Conservation (phyloP, 768 basidiomycete genomes). For the Clavaria fumosa region DNA sequence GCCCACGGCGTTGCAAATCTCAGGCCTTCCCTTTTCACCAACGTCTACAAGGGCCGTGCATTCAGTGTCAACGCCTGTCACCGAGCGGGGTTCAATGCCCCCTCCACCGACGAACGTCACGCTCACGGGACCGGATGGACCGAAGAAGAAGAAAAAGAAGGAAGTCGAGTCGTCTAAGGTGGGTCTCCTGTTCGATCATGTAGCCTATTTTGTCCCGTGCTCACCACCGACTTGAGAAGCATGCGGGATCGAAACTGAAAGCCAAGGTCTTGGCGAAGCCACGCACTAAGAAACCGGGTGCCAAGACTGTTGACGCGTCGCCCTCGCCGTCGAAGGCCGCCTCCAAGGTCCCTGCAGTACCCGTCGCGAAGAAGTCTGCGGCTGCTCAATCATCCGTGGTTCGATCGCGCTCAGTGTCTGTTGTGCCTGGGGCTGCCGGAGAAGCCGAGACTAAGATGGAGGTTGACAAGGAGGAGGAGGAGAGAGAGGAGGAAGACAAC, state of each 20-base stretch:
- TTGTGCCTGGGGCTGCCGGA: slow-evolving; percentile 36
- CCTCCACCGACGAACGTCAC: slow-evolving; percentile 25
- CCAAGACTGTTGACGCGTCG: slow-evolving; percentile 11
- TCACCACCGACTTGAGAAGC: slow-evolving; percentile 13
- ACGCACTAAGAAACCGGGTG: slow-evolving; percentile 20
- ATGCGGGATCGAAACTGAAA: slow-evolving; percentile 13
- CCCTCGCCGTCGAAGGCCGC: slow-evolving; percentile 11
- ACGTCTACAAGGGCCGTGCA: slow-evolving; percentile 7
- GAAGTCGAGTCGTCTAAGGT: slow-evolving; percentile 27
- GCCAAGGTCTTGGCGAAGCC: slow-evolving; percentile 19
- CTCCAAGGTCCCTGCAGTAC: slow-evolving; percentile 11
- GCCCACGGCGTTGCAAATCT: no score
- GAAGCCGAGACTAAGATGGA: slow-evolving; percentile 24
- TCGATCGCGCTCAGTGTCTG: slow-evolving; percentile 61
- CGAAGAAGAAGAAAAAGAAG: slow-evolving; percentile 33
- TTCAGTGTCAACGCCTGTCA: slow-evolving; percentile 12
- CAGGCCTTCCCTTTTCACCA: not conserved
- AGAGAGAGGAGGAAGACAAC: slow-evolving; percentile 36
- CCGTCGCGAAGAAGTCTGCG: slow-evolving; percentile 22
- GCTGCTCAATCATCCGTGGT: slow-evolving; percentile 23
- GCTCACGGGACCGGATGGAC: slow-evolving; percentile 10
- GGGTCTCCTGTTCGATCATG: slow-evolving; percentile 8
- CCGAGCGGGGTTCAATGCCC: slow-evolving; percentile 45
- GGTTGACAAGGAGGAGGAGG: slow-evolving; percentile 27
- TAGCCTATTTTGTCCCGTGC: slow-evolving; percentile 6